These are phyloP conservation scores for Kwoniella dendrophila DNA, from an alignment of 768 basidiomycete species.

Conservation along the genomic window DNA sequence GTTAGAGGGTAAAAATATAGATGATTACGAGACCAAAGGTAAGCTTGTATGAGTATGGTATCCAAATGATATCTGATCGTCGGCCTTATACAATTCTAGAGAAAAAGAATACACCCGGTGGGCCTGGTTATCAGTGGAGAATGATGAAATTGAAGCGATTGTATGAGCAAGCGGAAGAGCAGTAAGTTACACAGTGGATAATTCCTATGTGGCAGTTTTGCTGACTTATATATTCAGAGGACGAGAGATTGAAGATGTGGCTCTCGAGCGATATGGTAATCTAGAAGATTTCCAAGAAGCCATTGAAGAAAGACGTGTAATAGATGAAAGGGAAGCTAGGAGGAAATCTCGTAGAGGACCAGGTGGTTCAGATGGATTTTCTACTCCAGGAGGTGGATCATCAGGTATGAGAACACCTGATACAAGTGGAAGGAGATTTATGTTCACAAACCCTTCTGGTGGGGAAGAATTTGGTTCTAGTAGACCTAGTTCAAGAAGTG, in stretches of 20 bases:
- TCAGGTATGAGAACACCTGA: conserved; percentile 52
- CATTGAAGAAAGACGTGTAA: conserved; percentile 75
- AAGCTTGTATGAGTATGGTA: conserved; percentile 42
- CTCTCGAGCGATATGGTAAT: conserved; percentile 82
- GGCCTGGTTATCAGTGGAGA: conserved; percentile 92
- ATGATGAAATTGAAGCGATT: conserved; percentile 94
- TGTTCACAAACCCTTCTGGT: conserved; percentile 52
- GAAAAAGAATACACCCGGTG: conserved; percentile 69
- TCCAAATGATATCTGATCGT: background rate
- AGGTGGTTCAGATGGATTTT: conserved; percentile 56
- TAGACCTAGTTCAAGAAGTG: conserved; percentile 77
- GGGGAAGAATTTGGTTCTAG: conserved; percentile 40
- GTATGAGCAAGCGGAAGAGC: conserved; percentile 87
- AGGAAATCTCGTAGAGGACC: conserved; percentile 58
- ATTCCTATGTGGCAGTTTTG: background rate
- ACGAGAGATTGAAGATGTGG: conserved; percentile 63
- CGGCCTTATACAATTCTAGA: conserved; percentile 61
- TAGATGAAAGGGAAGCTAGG: conserved; percentile 77
- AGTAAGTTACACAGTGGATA: conserved; percentile 55
- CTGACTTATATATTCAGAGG: conserved; percentile 28
- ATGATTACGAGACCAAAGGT: conserved; percentile 59
- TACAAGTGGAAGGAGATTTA: conserved; percentile 56
- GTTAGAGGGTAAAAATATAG: conserved; percentile 60
- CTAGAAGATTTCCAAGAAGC: conserved; percentile 86
- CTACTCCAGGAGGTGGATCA: conserved; percentile 39